Percentiles rank a stretch among this genome's conserved stretches.
phyloP scores from a whole-genome alignment of 352 stramenopile species.

The Phytophthora sp. region DNA sequence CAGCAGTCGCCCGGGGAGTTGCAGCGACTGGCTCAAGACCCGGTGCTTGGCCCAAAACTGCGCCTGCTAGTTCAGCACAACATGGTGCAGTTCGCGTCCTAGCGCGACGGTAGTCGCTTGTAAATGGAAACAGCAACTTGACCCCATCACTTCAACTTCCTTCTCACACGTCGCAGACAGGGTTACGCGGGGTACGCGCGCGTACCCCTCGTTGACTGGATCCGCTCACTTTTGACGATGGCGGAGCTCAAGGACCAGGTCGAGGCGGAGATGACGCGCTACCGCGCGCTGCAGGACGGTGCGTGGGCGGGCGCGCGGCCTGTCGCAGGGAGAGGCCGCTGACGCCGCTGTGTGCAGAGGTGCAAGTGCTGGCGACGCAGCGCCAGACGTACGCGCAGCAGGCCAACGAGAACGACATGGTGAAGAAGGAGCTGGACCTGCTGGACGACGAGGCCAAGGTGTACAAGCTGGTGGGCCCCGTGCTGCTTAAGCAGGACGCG shows the following conservation, averaged over 20 bases:
- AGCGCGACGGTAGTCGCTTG: no score
- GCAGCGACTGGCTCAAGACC: slow-evolving; percentile 48
- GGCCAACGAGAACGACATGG: slow-evolving; percentile 97
- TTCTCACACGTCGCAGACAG: no score
- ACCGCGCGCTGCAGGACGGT: slow-evolving; percentile 92
- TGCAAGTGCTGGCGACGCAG: slow-evolving; percentile 84
- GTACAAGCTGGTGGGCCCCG: slow-evolving; percentile 96
- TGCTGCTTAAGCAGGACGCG: slow-evolving; percentile 95
- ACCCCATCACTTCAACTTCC: background rate
- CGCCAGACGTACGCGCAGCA: slow-evolving; percentile 93
- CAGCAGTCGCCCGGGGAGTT: slow-evolving; percentile 48
- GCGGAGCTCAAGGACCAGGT: slow-evolving; percentile 72
- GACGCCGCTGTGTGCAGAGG: slow-evolving; percentile 59
- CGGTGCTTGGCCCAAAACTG: slow-evolving; percentile 54
- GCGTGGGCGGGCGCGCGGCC: slow-evolving; percentile 6
- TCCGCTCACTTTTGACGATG: slow-evolving; percentile 15
- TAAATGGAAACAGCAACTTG: no score
- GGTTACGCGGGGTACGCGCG: background rate
- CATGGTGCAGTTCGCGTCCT: slow-evolving; percentile 58
- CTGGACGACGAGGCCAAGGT: slow-evolving; percentile 89
- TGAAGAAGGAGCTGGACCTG: slow-evolving; percentile 93
- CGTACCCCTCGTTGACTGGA: background rate
- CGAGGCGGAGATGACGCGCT: slow-evolving; percentile 90
- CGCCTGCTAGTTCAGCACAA: slow-evolving; percentile 57
- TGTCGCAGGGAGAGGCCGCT: background rate